phyloP scores from a whole-genome alignment of 768 basidiomycete genomes.

The Coprinellus micaceus region DNA sequence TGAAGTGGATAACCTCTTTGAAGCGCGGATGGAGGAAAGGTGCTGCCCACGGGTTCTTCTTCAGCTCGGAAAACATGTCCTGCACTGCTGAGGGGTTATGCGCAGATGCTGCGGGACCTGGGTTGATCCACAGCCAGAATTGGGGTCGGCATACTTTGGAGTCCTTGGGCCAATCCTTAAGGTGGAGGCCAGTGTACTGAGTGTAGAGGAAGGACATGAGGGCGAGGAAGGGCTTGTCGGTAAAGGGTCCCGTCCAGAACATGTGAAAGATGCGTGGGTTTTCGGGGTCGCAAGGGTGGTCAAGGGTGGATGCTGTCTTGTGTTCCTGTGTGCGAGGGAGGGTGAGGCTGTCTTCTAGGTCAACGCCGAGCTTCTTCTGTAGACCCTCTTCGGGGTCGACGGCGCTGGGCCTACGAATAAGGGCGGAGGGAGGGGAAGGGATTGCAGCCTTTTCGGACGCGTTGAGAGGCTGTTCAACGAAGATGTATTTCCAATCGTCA shows the following conservation, averaged over 20 bases:
- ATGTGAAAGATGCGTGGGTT: slow-evolving; percentile 87
- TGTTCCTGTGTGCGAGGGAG: slow-evolving; percentile 43
- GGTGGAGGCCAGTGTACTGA: slow-evolving; percentile 82
- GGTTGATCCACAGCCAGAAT: slow-evolving; percentile 97
- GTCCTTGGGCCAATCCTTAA: slow-evolving; percentile 37
- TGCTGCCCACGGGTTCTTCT: slow-evolving; percentile 82
- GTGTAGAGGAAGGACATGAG: slow-evolving; percentile 90
- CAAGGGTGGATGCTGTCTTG: slow-evolving; percentile 36
- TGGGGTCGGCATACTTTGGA: slow-evolving; percentile 73
- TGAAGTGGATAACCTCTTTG: slow-evolving; percentile 86
- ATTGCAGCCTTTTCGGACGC: slow-evolving; percentile 21
- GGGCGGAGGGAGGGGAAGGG: neutral
- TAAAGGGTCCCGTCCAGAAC: slow-evolving; percentile 97
- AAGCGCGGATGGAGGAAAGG: slow-evolving; percentile 90
- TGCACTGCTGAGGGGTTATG: slow-evolving; percentile 73
- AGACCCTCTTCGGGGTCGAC: slow-evolving; percentile 53
- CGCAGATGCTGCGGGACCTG: slow-evolving; percentile 81
- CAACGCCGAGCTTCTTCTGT: slow-evolving; percentile 50
- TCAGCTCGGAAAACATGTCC: slow-evolving; percentile 81
- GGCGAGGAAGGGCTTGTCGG: slow-evolving; percentile 94
- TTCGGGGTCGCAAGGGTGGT: slow-evolving; percentile 62
- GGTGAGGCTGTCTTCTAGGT: slow-evolving; percentile 53
- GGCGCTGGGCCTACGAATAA: slow-evolving; percentile 15
- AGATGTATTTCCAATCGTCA: slow-evolving; percentile 81
- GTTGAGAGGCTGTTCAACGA: slow-evolving; percentile 48